Conservation (phyloP, 805 yeast genomes). For the Groenewaldozyma salmanticensis region DNA sequence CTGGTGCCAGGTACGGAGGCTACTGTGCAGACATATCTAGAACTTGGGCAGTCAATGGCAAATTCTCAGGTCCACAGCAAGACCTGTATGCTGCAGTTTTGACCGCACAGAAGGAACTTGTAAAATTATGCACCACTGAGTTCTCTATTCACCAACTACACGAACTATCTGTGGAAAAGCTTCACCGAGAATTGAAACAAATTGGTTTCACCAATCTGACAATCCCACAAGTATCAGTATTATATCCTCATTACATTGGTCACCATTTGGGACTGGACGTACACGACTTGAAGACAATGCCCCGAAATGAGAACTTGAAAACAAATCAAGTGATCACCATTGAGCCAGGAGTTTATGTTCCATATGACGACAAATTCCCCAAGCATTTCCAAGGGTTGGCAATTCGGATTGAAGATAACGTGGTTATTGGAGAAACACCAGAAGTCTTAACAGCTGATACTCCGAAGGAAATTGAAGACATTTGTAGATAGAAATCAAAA, state of each 20-base stretch:
- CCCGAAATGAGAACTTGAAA: conserved; percentile 44
- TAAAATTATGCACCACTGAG: conserved; percentile 51
- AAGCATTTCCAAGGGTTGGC: conserved; percentile 78
- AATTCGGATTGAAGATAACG: conserved; percentile 88
- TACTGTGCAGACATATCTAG: conserved; percentile 94
- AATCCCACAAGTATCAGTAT: conserved; percentile 25
- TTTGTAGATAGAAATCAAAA: conserved; percentile 37
- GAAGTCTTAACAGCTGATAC: conserved; percentile 71
- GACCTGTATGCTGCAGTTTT: conserved; percentile 86
- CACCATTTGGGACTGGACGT: conserved; percentile 92
- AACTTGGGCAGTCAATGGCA: conserved; percentile 68
- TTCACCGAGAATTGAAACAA: conserved; percentile 48
- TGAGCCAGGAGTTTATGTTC: conserved; percentile 93
- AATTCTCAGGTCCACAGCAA: conserved; percentile 65
- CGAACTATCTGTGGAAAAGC: conserved; percentile 46
- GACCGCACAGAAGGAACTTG: conserved; percentile 70
- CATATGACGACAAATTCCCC: conserved; percentile 63
- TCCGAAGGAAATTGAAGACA: conserved; percentile 74
- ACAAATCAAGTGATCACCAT: conserved; percentile 82
- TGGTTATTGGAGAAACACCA: conserved; percentile 57
- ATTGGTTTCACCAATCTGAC: conserved; percentile 50
- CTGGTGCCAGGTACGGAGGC: conserved; percentile 90
- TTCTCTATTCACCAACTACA: conserved; percentile 68
- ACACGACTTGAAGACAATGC: conserved; percentile 27
- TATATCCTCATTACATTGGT: conserved; percentile 93